A percentile compares a stretch with the other conserved stretches of the same genome.
Conservation (phyloP, 352 stramenopile genomes). For the Pythium phragmiticola region DNA sequence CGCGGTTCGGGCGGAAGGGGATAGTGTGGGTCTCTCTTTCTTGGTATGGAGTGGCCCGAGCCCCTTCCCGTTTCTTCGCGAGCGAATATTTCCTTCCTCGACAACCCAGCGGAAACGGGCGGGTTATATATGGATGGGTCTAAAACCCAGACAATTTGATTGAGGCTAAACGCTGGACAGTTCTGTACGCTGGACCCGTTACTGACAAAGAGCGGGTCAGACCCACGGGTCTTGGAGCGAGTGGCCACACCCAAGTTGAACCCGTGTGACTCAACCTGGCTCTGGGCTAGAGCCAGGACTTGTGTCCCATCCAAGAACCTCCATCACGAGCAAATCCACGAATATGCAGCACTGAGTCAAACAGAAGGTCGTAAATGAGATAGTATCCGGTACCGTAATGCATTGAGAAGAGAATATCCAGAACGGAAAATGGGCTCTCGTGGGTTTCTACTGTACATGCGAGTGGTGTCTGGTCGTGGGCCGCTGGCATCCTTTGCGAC, state of each 20-base stretch:
- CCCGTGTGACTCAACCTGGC: constrained; percentile 13
- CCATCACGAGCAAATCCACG: not conserved
- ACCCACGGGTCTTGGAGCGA: constrained; percentile 3
- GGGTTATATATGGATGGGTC: too few relatives aligned
- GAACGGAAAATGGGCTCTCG: not conserved
- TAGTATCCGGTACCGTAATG: too few relatives aligned
- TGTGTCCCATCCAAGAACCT: not conserved
- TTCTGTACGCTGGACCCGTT: not conserved
- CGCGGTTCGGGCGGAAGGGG: not conserved
- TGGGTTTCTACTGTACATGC: too few relatives aligned
- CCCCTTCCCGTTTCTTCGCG: not conserved
- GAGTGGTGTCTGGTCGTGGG: too few relatives aligned
- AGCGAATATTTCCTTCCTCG: constrained; percentile 4
- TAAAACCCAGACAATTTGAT: too few relatives aligned
- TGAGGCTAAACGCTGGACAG: too few relatives aligned
- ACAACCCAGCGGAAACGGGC: not conserved
- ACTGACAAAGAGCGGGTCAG: not conserved
- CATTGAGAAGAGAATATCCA: not conserved
- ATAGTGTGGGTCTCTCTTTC: too few relatives aligned
- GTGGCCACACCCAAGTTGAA: not conserved
- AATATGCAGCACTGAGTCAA: too few relatives aligned
- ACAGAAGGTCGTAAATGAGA: too few relatives aligned
- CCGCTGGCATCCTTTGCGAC: too few relatives aligned
- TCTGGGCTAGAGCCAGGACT: not conserved
- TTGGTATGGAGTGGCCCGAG: constrained; percentile 10